Percentiles rank a stretch among this genome's conserved stretches.
Conservation (phyloP, 768 basidiomycete species). For the Macrolepiota dolichaula region DNA sequence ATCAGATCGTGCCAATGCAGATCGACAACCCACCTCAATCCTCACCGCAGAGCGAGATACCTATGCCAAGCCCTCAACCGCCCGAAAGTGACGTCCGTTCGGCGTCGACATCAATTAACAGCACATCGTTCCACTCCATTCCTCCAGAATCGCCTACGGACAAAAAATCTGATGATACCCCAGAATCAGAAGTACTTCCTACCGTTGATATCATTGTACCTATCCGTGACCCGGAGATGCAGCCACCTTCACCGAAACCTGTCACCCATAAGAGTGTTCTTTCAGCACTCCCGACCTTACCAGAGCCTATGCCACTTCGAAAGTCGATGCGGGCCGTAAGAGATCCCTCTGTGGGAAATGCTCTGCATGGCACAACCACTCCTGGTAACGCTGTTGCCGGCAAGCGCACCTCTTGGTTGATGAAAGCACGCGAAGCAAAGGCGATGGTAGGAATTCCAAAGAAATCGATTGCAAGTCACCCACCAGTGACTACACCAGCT, state of each 20-base stretch:
- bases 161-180: neutral
- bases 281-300: conserved; percentile 48
- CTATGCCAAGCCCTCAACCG: neutral
- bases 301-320: conserved; percentile 64
- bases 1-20: neutral
- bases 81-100: conserved; percentile 4
- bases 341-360: conserved; percentile 36
- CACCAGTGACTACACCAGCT: neutral
- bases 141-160: conserved; percentile 32
- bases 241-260: conserved; percentile 1
- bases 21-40: neutral
- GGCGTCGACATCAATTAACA: conserved; percentile 27
- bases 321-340: conserved; percentile 57
- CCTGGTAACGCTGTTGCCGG: conserved; percentile 41
- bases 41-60: neutral
- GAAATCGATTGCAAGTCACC: conserved; percentile 21
- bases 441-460: conserved; percentile 55
- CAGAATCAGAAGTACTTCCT: conserved; percentile 13
- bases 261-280: neutral
- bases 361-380: conserved; percentile 32
- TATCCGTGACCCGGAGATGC: neutral
- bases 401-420: conserved; percentile 79
- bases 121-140: conserved; percentile 33
- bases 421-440: conserved; percentile 72
- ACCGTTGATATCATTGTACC: conserved; percentile 12